These are phyloP conservation scores for Oryza australiensis DNA, from an alignment of 176 grass and related monocot species.

Conservation along the genomic window DNA sequence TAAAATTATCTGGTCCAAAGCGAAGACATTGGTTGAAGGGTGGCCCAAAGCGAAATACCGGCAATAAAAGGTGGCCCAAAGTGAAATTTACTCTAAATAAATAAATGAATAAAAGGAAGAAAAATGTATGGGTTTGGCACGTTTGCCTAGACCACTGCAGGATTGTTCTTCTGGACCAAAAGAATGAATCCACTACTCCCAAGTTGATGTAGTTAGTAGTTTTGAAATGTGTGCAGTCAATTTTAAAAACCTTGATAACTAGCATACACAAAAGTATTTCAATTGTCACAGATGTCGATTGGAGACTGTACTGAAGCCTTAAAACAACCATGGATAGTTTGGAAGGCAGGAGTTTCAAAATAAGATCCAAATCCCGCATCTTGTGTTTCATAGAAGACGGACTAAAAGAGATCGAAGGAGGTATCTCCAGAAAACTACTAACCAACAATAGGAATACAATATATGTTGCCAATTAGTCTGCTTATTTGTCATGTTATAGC, in stretches of 20 bases:
- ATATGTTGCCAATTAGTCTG: neutral
- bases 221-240: neutral
- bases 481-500: conserved; percentile 11
- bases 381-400: neutral
- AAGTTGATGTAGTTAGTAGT: neutral
- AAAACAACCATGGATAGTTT: neutral
- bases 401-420: neutral
- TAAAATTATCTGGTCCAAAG: too few relatives aligned
- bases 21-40: too few relatives aligned
- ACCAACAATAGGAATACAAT: neutral
- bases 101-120: conserved; percentile 11
- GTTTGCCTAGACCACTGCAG: neutral
- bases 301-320: neutral
- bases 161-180: conserved; percentile 29
- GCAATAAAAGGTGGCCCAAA: too few relatives aligned
- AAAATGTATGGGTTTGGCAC: neutral
- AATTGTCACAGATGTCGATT: neutral
- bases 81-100: too few relatives aligned
- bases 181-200: neutral
- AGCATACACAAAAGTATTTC: neutral
- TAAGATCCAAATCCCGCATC: neutral
- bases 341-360: neutral
- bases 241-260: neutral
- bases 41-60: too few relatives aligned
- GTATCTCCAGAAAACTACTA: neutral